phyloP scores from a whole-genome alignment of 768 basidiomycete genomes.

The Butyriboletus loyo region DNA sequence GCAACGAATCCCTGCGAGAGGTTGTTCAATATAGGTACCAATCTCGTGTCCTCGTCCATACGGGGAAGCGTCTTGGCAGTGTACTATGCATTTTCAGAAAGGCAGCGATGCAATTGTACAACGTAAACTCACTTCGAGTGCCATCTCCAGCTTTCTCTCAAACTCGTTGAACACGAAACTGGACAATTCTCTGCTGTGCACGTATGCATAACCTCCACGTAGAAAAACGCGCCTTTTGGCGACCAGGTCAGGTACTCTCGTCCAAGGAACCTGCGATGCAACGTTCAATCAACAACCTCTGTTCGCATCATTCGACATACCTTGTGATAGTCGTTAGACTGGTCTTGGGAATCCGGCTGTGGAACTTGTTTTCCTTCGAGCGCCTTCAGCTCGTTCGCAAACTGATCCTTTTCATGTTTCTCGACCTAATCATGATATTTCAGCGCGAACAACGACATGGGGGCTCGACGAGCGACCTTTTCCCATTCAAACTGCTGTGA shows the following conservation, averaged over 20 bases:
- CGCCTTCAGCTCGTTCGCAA: conserved; percentile 47
- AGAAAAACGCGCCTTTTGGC: conserved; percentile 78
- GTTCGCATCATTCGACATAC: conserved; percentile 34
- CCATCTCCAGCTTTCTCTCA: conserved; percentile 62
- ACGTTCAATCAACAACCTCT: background rate
- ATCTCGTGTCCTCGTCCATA: conserved; percentile 90
- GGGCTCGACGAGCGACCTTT: conserved; percentile 39
- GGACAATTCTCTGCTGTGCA: conserved; percentile 70
- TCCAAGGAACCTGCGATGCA: conserved; percentile 85
- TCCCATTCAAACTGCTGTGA: conserved; percentile 59
- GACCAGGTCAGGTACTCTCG: conserved; percentile 89
- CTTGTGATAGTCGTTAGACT: conserved; percentile 59
- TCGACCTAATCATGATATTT: conserved; percentile 45
- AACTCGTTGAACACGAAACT: conserved; percentile 90
- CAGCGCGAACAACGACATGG: background rate
- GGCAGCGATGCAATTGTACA: background rate
- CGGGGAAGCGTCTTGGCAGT: conserved; percentile 87
- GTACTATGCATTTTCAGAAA: conserved; percentile 42
- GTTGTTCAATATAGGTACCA: conserved; percentile 86
- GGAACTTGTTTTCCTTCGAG: conserved; percentile 13
- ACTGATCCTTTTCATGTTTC: conserved; percentile 49
- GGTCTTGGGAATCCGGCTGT: background rate
- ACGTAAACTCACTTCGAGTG: conserved; percentile 62
- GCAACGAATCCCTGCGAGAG: conserved; percentile 92
- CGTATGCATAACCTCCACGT: conserved; percentile 83